Evolutionary conservation across 805 yeast species (phyloP), one percentile per base, ranked within the genome.

Genomic region (Barnettozyma siamensis): DNA sequence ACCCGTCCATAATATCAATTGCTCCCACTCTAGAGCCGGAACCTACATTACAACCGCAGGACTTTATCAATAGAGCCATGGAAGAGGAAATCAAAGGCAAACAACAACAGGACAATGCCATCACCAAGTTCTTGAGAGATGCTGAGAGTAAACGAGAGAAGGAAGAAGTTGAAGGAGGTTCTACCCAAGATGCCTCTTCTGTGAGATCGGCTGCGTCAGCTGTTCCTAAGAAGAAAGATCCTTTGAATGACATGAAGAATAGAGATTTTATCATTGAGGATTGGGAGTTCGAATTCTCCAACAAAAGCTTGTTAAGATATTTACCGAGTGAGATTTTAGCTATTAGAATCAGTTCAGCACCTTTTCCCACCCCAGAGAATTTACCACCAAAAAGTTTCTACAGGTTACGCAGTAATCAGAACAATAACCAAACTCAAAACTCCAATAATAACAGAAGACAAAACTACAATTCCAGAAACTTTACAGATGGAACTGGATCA

Each of bases 91-190:
- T 41, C 29, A 41, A 30, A 23, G 35, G 31, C 27, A 32, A 30
- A 13, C 30, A 33, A 10, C 33, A 26, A 6, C 49, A 47, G n/a
- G 59, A 45, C 18, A 49, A 49, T 31, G 57, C 50, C 30, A 54
- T 56, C 37, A 42, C 53, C 31, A 50, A 48, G 38, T 46, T 56
- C 26, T 39, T 56, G 24, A 50, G 44, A 28, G 51, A 54, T 17
- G 59, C 58, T 13, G 58, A 54, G 36, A 41, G 28, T 37, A 50
- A 52, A 33, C 50, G 55, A 38, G 51, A 50, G 30, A 46, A 47
- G 24, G 54, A 55, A 35, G 57, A 50, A 40, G 33, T 47, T 17
- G 43, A 41, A 12, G 42, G 40, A n/a, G 33, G 7, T 33, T 23
- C 28, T 11, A n/a, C 28, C 26, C 35, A 16, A 41, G 23, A 41